Base-by-base conservation (phyloP, 202 grass and related monocot species). In the Tripidium arundinaceum region DNA sequence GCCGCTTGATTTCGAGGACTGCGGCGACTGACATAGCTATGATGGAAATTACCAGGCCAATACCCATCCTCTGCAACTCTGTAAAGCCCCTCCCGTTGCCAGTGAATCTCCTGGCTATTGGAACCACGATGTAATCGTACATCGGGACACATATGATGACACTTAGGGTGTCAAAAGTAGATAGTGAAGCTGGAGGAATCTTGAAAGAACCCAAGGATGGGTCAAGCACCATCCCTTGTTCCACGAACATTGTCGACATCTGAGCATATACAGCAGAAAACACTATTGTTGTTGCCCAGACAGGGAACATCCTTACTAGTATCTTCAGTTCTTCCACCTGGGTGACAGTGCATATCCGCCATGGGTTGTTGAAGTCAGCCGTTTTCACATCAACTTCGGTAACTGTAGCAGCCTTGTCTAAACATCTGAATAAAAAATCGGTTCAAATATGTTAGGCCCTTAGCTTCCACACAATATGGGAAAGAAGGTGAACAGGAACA, bases 241-340 rank as follows among this genome's bases (percentile, higher is more conserved):
- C 93, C 65, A 97, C 93, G 68, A 97, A 97, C 93, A 93, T 89
- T 27, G 93, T 97, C 19, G 93, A 87, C 27, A 91, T 97, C 79
- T 97, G 90, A 70, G 93, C 86, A 75, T 97, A 91, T 7, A 93
- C 90, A 19, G 90, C 88, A 4, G 93, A 97, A 74, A 97, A 97
- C 14, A 97, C 81, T 69, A 97, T 97, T 3, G 90, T 93, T 7
- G 90, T 93, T 22, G 88, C 93, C 93, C 90, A 97, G 37, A 97
- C 62, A 60, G 93, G 93, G 75, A 97, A 87, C 93, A 97, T 97
- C 61, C 93, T 81, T 50, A 97, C 39, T 8, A 97, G 68, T 71
- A 97, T 93, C 88, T 97, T 97, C 74, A 97, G 78, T 79, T 97
- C 93, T 75, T 97, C 93, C 37, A 97, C 93, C 85, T 97, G 93